A percentile compares a stretch with the other conserved stretches of the same genome.
Evolutionary conservation across 441 rosid species (phyloP).

Genomic region (Populus hybrid): DNA sequence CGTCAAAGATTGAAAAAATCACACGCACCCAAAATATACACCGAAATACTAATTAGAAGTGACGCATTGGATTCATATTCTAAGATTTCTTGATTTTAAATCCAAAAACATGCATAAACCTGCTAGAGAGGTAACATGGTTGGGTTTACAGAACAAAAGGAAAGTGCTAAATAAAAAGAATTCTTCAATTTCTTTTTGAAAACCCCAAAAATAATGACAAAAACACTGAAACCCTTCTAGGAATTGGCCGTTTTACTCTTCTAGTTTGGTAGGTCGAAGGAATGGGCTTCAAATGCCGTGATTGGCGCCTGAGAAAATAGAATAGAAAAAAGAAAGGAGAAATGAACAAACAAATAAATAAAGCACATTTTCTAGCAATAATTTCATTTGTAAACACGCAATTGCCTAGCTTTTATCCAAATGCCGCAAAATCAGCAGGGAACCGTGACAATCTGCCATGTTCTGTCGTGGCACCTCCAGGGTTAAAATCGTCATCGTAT

Average conservation of each 20-base stretch:
- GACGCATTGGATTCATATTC: background rate
- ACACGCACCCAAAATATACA: background rate
- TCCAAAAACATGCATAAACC: background rate
- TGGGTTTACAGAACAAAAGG: too few species aligned
- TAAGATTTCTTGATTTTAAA: background rate
- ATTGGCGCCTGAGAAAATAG: slow-evolving; percentile 41
- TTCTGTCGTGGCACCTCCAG: slow-evolving; percentile 25
- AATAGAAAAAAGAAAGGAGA: background rate
- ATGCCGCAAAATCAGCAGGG: slow-evolving; percentile 50
- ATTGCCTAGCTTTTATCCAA: slow-evolving; percentile 13
- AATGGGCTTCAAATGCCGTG: slow-evolving; percentile 29
- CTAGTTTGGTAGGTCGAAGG: slow-evolving; percentile 15
- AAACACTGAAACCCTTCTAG: background rate
- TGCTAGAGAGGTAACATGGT: too few species aligned
- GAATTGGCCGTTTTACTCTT: background rate
- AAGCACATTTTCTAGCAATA: background rate
- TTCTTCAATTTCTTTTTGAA: background rate
- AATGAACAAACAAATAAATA: background rate
- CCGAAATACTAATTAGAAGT: background rate
- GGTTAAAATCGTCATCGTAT: background rate
- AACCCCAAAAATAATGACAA: background rate
- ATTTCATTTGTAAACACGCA: slow-evolving; percentile 3
- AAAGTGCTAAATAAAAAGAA: background rate
- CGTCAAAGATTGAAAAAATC: background rate
- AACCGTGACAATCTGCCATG: slow-evolving; percentile 27